Conservation (phyloP, 116 monocot genomes). For the Papilionanthe hybrid region DNA sequence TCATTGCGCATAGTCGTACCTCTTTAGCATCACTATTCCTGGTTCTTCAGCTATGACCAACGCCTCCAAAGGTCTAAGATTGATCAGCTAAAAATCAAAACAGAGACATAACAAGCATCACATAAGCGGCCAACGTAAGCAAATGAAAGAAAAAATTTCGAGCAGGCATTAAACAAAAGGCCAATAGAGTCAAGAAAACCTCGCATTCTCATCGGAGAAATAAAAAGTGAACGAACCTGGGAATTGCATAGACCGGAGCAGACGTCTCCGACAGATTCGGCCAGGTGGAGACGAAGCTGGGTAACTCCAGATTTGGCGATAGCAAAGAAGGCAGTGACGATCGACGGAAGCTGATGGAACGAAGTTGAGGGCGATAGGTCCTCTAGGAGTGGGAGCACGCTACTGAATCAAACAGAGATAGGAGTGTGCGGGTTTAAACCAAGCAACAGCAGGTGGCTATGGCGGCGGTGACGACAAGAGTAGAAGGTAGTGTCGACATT, state of each 20-base stretch:
- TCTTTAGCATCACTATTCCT: slow-evolving; percentile 15
- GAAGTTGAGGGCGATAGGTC: slow-evolving; percentile 21
- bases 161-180: neutral
- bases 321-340: slow-evolving; percentile 16
- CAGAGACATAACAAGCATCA: neutral
- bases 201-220: too few species aligned
- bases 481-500: too few species aligned
- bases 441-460: too few species aligned
- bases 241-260: slow-evolving; percentile 14
- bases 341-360: slow-evolving; percentile 7
- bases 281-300: slow-evolving; percentile 20
- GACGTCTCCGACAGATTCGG: slow-evolving; percentile 4
- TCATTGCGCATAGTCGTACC: slow-evolving; percentile 9
- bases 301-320: slow-evolving; percentile 19
- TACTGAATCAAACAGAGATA: too few species aligned
- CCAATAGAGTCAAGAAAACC: too few species aligned
- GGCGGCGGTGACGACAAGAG: too few species aligned
- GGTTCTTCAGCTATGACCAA: slow-evolving; percentile 35
- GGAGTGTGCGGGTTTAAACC: too few species aligned
- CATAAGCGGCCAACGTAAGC: neutral
- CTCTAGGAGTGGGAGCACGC: slow-evolving; percentile 1
- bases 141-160: neutral
- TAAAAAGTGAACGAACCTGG: slow-evolving; percentile 42
- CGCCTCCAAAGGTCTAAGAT: slow-evolving; percentile 32
- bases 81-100: slow-evolving; percentile 35